Base-by-base conservation (phyloP, 169 alveolate species). In the Plasmodium berghei region DNA sequence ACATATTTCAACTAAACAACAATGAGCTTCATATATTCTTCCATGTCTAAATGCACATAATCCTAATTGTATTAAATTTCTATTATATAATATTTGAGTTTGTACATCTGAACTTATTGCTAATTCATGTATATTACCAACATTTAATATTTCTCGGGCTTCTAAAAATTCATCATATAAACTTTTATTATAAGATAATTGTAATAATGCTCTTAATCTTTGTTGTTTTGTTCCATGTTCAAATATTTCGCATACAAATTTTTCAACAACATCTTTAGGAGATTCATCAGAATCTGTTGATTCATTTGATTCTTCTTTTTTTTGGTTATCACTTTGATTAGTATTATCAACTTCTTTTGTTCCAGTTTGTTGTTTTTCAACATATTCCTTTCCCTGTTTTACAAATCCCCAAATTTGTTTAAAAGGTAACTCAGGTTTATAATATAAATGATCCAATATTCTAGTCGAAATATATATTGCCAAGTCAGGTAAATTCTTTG, bases 1-100 rank as follows among this genome's bases (percentile, higher is more conserved):
- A 86, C 99, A 96, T 12, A 97, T 95, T 69, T 98, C 99, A 83
- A 96, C 95, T 18, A 98, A 92, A 87, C 97, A 95, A 26, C 96
- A 94, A 86, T 96, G 97, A 22, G 98, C 96, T 86, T 96, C 99
- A 63, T 95, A 94, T 77, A 98, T 95, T 67, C 93, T 91, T 0
- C 99, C 99, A 87, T 93, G 92, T 56, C 99, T 94, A 96, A 98
- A 98, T 22, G 99, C 99, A 69, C 99, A 95, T 45, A 98, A 94
- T 2, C 99, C 99, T 75, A 98, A 92, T 93, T 97, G 99, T 0
- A 98, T 99, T 55, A 97, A 87, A 80, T 97, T 95, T 75, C 99
- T 92, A 92, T 98, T 98, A 93, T 96, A 97, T 75, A 98, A 91
- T 45, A 98, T 97, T 95, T 98, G 99, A 72, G 98, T 96, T 20